Conservation (phyloP, 495 filamentous ascomycete species). For the Trichocladium uniseriatum region DNA sequence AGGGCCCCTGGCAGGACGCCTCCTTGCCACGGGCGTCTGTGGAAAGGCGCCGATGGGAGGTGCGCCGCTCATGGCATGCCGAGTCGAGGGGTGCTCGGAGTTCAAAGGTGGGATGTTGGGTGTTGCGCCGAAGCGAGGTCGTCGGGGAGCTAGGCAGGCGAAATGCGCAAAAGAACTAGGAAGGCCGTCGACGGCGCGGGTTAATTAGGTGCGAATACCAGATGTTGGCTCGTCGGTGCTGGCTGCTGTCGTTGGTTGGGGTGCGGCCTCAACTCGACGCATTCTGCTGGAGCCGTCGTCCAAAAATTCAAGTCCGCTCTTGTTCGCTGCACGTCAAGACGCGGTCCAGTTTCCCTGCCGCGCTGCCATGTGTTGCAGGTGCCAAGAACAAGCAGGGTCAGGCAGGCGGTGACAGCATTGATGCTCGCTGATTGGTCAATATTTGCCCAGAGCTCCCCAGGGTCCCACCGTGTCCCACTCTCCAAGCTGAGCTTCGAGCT, state of each 20-base stretch:
- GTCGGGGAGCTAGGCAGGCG: background rate
- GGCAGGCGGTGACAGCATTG: background rate
- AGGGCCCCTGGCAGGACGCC: slow-evolving; percentile 8
- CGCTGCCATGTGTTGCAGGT: slow-evolving; percentile 12
- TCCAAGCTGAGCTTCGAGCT: no score
- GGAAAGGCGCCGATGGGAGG: slow-evolving; percentile 36
- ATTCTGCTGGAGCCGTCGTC: slow-evolving; percentile 12
- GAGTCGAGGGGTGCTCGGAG: slow-evolving; percentile 15
- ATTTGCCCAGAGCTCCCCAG: background rate
- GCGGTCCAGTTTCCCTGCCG: slow-evolving; percentile 12
- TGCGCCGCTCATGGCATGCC: slow-evolving; percentile 41
- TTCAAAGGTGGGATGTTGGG: background rate
- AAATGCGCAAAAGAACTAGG: background rate
- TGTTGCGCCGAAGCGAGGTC: background rate
- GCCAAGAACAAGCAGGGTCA: background rate
- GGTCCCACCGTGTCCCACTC: no score
- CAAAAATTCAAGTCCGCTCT: slow-evolving; percentile 5
- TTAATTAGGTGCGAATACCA: background rate
- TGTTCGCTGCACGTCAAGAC: slow-evolving; percentile 20
- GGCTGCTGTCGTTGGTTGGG: slow-evolving; percentile 10
- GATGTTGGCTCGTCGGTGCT: slow-evolving; percentile 4
- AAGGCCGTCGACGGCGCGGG: background rate
- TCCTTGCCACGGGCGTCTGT: slow-evolving; percentile 27
- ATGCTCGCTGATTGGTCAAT: background rate
- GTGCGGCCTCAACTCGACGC: slow-evolving; percentile 9